phyloP scores from a whole-genome alignment of 305 asterid species.

The Rubia tinctorum region DNA sequence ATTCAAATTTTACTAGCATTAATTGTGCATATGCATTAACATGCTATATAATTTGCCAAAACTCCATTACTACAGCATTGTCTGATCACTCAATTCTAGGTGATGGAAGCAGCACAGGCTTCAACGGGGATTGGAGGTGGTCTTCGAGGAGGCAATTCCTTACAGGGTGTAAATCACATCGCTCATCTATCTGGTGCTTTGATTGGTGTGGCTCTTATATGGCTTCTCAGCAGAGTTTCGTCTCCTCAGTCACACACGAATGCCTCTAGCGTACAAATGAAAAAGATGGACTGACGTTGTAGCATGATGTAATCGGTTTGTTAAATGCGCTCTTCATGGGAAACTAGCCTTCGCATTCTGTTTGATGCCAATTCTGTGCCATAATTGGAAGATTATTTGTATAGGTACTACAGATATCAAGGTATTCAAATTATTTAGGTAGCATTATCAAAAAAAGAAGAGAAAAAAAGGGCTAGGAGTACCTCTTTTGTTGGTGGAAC shows the following conservation, averaged over 20 bases:
- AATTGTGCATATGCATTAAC: not conserved
- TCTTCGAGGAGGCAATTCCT: conserved; percentile 44
- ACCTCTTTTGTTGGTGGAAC: too few relatives aligned
- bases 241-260: conserved; percentile 32
- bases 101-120: conserved; percentile 97
- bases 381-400: not conserved
- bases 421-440: not conserved
- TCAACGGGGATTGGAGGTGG: conserved; percentile 61
- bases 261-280: conserved; percentile 5
- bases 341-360: not conserved
- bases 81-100: conserved; percentile 38
- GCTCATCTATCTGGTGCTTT: conserved; percentile 95
- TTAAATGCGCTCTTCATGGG: not conserved
- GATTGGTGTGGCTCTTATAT: conserved; percentile 71
- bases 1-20: not conserved
- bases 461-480: too few relatives aligned
- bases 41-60: not conserved
- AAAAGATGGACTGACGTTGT: conserved; percentile 1
- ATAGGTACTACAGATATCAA: not conserved
- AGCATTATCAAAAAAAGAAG: too few relatives aligned
- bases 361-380: too few relatives aligned
- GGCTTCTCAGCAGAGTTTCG: conserved; percentile 65
- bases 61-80: not conserved
- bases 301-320: not conserved
- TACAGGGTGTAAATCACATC: conserved; percentile 74